Evolutionary conservation across 371 early-diverging fungal genomes (phyloP).

Genomic region (Blakeslea trispora): DNA sequence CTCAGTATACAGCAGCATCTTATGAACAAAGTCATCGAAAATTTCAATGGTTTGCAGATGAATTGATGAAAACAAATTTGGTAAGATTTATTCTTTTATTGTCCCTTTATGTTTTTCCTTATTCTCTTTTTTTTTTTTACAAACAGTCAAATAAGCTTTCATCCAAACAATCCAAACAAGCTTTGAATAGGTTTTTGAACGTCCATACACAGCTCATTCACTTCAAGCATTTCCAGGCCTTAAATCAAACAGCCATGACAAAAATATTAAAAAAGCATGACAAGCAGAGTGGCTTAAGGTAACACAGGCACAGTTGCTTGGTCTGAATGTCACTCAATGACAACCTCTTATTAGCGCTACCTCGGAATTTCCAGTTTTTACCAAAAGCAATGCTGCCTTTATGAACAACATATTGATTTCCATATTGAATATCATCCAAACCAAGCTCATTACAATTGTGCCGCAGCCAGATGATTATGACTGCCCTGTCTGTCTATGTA

Average conservation of each 20-base stretch:
- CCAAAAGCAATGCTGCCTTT: conserved; percentile 23
- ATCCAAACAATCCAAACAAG: conserved; percentile 33
- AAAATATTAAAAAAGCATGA: conserved; percentile 88
- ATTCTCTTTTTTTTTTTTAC: background rate
- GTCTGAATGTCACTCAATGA: background rate
- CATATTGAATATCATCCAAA: conserved; percentile 23
- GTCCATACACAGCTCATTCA: conserved; percentile 65
- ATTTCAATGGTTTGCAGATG: conserved; percentile 46
- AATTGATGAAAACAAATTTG: conserved; percentile 39
- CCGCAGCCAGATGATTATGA: conserved; percentile 80
- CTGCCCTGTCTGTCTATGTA: conserved; percentile 17
- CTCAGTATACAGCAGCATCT: conserved; percentile 16
- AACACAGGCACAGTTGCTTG: conserved; percentile 19
- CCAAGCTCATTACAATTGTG: conserved; percentile 59
- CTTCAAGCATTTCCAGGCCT: conserved; percentile 68
- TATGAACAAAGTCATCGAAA: conserved; percentile 44
- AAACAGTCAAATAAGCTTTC: conserved; percentile 19
- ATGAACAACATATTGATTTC: conserved; percentile 23
- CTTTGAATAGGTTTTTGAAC: conserved; percentile 51
- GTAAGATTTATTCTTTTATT: no score
- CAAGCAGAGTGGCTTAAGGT: conserved; percentile 70
- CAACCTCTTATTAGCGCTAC: conserved; percentile 17
- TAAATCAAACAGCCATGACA: conserved; percentile 78
- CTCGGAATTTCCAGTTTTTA: conserved; percentile 30
- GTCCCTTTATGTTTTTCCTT: no score